Evolutionary conservation across 768 basidiomycete genomes (phyloP), one percentile per base, ranked within the genome.

Genomic region (Rhizopogon vesiculosus): DNA sequence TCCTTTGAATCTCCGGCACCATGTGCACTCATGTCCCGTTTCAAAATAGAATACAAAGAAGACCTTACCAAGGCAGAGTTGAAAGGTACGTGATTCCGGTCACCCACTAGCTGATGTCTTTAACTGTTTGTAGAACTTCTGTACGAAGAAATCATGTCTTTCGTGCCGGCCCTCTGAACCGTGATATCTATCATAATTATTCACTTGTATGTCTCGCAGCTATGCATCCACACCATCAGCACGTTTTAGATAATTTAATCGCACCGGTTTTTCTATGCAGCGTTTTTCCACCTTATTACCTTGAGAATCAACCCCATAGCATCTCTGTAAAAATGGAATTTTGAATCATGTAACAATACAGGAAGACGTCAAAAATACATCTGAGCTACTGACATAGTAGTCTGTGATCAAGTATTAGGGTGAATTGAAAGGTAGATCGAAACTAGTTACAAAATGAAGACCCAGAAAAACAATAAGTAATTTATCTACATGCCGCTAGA

Each of bases 121-220:
- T 39, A 12, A 28, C 31, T 19, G 3, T 42, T 5, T 51, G 33
- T 60, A 75, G 84, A 88, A 65, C 78, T 93, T 50, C 76, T 93
- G 28, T 94, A 86, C 66, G 85, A 89, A 48, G 92, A 96, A 74
- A 89, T 95, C 58, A 77, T 87, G 62, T 83, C 83, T 12, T 91
- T 94, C 67, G 72, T 76, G 55, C 84, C 89, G 12, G 75, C 81
- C 46, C 83, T 89, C 63, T 86, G 71, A 73, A 45, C 29, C 15
- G 45, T 19, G 0, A 19, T 18, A 48, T 40, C 25, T n/a, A 35
- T 33, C 38, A 35, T n/a, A 10, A n/a, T 19, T 48, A 18, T 33
- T 35, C 13, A 33, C 8, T 8, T 35, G 18, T 19, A 15, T 13
- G 18, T 48, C n/a, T 9, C 33, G 18, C 13, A 19, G 19, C 33